A percentile compares a stretch with the other conserved stretches of the same genome.
These are phyloP conservation scores for Hypoxylon rickii DNA, from an alignment of 495 filamentous ascomycete genomes.

Conservation along the genomic window DNA sequence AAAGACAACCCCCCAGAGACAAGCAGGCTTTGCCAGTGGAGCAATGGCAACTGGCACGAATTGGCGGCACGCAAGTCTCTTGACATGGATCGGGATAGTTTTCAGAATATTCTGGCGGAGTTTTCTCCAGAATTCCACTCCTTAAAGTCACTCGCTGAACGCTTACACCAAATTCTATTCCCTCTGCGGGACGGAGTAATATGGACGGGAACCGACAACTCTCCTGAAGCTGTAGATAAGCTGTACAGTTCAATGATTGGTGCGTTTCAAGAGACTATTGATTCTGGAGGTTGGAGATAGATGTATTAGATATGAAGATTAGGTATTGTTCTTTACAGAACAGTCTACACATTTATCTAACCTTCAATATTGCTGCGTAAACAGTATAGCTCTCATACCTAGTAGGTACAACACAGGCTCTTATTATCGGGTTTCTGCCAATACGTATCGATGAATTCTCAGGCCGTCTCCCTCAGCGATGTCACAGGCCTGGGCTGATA, in stretches of 20 bases:
- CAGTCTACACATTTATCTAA: no score
- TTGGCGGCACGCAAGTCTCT: conserved; percentile 32
- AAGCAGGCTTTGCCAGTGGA: conserved; percentile 41
- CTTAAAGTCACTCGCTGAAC: conserved; percentile 36
- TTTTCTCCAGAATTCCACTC: conserved; percentile 38
- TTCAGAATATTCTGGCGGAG: conserved; percentile 37
- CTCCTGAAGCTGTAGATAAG: conserved; percentile 25
- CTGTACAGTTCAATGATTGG: conserved; percentile 39
- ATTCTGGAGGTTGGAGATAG: conserved; percentile 21
- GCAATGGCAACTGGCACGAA: conserved; percentile 35
- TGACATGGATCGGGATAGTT: conserved; percentile 12
- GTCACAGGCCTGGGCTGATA: no score
- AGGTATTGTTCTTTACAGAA: no score
- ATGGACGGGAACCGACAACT: conserved; percentile 39
- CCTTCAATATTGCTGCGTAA: no score
- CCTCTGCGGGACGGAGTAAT: conserved; percentile 38
- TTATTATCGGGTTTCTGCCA: no score
- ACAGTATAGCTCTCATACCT: no score
- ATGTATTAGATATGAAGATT: no score
- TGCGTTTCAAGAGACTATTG: conserved; percentile 31
- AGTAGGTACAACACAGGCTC: no score
- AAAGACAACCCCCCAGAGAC: conserved; percentile 33
- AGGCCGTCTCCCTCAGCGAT: no score
- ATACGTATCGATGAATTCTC: no score
- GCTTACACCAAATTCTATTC: conserved; percentile 40